Evolutionary conservation across 2,329 filamentous ascomycete genomes (phyloP), one percentile per base, ranked within the genome.

Genomic region (Cladosporium phlei): DNA sequence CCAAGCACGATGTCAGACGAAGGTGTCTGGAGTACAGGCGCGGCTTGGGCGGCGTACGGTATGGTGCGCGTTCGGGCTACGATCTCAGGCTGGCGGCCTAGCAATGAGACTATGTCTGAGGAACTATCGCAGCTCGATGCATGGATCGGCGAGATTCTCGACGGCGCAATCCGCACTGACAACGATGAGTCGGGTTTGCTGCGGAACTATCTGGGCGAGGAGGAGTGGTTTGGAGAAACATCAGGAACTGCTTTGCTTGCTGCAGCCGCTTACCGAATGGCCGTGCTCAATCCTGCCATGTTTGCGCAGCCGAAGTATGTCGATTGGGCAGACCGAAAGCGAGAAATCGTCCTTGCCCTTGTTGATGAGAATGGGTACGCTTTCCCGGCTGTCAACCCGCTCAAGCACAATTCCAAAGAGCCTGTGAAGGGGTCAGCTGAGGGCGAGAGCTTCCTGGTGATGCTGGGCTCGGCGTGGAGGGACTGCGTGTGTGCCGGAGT

Each of bases 11-110:
- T 54, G 39, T 52, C 58, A 27, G 71, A 74, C 55, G 50, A 56
- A 3, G 66, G 62, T 7, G 59, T 68, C 2, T 76, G 71, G 73
- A 70, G 66, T 52, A 75, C 69, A 9, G 69, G 71, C 2, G 76
- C 75, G 54, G 74, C 60, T 3, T 75, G 71, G 72, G 71, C 68
- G 4, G 68, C 69, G 0, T 69, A 68, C 25, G 74, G 74, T 0
- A 72, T 74, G 64, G 59, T 64, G 8, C 63, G 72, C 24, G 71
- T 76, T 11, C 55, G 74, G 1, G 69, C 71, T 5, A 74, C 70
- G 8, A 56, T 70, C 9, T 56, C 58, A 33, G 64, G 66, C 29
- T 66, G 66, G 51, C 46, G 32, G 16, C 53, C 54, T 7, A 58
- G 52, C 28, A 57, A 52, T 9, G 46, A 38, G 12, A 40, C 35